Conservation (phyloP, 139 green algal genomes). For the Chlorella sp. region DNA sequence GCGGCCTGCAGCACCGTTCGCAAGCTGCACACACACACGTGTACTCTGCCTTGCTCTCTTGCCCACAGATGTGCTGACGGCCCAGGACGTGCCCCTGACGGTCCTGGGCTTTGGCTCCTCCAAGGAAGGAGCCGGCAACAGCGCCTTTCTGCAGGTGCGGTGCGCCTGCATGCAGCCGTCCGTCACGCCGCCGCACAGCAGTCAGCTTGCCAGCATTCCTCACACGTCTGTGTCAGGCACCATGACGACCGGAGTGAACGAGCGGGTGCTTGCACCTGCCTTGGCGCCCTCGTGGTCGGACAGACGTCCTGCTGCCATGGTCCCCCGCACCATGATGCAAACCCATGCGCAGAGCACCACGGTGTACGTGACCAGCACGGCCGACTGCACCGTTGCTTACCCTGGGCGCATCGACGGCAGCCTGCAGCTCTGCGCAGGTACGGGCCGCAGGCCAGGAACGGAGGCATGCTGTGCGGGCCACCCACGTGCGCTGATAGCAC, state of each 20-base stretch:
- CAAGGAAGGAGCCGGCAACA: constrained; percentile 8
- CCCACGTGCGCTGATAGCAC: background rate
- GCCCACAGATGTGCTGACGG: no score
- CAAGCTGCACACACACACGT: no score
- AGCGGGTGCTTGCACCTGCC: background rate
- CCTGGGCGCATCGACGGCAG: background rate
- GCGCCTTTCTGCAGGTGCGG: constrained; percentile 4
- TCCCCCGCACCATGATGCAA: no score
- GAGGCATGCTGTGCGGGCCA: background rate
- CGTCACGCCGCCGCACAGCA: background rate
- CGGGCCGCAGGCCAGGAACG: background rate
- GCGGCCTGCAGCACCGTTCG: no score
- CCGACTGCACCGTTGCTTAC: constrained; percentile 13
- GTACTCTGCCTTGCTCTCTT: no score
- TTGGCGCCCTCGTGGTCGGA: background rate
- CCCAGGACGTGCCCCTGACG: no score
- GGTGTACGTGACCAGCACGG: constrained; percentile 2
- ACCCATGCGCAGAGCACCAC: constrained; percentile 11
- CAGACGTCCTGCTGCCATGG: background rate
- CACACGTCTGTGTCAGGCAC: background rate
- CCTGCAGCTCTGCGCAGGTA: constrained; percentile 16
- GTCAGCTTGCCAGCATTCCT: background rate
- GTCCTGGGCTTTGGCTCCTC: constrained; percentile 13
- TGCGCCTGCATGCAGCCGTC: background rate
- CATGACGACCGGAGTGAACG: background rate